Base-by-base conservation (phyloP, 495 filamentous ascomycete species). In the Evansstolkia leycettana region DNA sequence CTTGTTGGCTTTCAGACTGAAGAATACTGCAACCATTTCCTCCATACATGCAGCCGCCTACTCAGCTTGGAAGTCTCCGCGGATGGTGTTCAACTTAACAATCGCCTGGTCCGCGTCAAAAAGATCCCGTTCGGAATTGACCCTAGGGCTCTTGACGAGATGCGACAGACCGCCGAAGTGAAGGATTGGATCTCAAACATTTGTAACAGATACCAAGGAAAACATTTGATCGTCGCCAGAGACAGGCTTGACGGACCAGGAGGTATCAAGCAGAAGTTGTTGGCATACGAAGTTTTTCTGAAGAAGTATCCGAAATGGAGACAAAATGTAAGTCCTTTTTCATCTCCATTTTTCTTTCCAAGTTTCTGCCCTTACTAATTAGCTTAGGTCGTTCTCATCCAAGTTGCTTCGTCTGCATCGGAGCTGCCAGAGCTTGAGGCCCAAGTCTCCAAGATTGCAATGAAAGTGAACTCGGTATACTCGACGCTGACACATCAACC, bases 21-120 rank as follows among this genome's bases (percentile, higher is more conserved):
- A 33, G 87, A 94, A 50, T 94, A 94, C 52, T 76, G 80, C 1
- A 70, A 82, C n/a, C 87, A 94, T 51, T 93, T 94, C 52, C 64
- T 92, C 24, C 83, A 89, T 44, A 85, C 87, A 7, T 93, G 86
- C 67, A 90, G 83, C 45, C 76, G 87, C 26, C 61, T 94, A 13
- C 70, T 88, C 6, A 72, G 70, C 27, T 75, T 89, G 6, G 84
- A 93, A 52, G 80, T 84, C 6, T 83, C 78, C 1, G 72, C 69
- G 13, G 75, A 89, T 35, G 85, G 84, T 8, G 65, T 93, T 5
- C 80, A 89, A 42, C 63, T 92, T 11, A 80, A 86, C 30, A 72
- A 86, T 45, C 83, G 82, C 3, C 87, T 89, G 41, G 82, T 94
- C 18, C 76, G 85, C 39, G 82, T 89, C 34, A 66, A 74, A 40